phyloP scores from a whole-genome alignment of 2,329 filamentous ascomycete species.

The Laburnicola sp. region DNA sequence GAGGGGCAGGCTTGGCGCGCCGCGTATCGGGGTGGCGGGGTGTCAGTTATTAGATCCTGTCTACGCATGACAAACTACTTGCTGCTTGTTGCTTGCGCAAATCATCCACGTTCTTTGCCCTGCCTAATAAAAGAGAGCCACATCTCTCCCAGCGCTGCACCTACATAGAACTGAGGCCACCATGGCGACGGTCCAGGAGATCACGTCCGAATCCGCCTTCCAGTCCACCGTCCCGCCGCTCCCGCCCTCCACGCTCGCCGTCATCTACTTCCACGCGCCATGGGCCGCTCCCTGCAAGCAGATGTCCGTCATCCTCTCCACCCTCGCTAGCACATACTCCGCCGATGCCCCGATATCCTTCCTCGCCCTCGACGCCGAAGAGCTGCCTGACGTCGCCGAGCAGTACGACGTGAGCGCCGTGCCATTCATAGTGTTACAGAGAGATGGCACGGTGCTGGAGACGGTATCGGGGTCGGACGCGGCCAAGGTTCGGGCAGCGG shows the following conservation, averaged over 20 bases:
- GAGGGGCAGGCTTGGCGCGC: neutral
- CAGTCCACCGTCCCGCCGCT: constrained; percentile 68
- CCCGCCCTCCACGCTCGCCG: constrained; percentile 70
- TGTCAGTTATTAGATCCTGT: constrained; percentile 26
- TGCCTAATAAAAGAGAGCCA: neutral
- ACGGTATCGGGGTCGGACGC: constrained; percentile 89
- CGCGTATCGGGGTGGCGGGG: neutral
- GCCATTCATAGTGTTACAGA: constrained; percentile 84
- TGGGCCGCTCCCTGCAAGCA: constrained; percentile 97
- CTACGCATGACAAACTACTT: neutral
- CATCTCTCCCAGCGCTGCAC: no score
- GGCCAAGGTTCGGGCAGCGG: constrained; percentile 77
- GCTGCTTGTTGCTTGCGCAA: constrained; percentile 3
- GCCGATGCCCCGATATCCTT: constrained; percentile 73
- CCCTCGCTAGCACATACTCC: constrained; percentile 85
- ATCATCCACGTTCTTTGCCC: neutral
- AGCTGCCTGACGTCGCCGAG: constrained; percentile 88
- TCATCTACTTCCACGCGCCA: constrained; percentile 93
- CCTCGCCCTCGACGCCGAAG: constrained; percentile 91
- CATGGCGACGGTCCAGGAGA: constrained; percentile 68
- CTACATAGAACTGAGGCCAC: neutral
- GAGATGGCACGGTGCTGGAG: constrained; percentile 74
- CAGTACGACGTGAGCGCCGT: constrained; percentile 92
- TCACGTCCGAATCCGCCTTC: constrained; percentile 75
- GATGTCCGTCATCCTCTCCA: constrained; percentile 83